Evolutionary conservation across 495 filamentous ascomycete species (phyloP), one percentile per base, ranked within the genome.

Genomic region (Ramalina intermedia): DNA sequence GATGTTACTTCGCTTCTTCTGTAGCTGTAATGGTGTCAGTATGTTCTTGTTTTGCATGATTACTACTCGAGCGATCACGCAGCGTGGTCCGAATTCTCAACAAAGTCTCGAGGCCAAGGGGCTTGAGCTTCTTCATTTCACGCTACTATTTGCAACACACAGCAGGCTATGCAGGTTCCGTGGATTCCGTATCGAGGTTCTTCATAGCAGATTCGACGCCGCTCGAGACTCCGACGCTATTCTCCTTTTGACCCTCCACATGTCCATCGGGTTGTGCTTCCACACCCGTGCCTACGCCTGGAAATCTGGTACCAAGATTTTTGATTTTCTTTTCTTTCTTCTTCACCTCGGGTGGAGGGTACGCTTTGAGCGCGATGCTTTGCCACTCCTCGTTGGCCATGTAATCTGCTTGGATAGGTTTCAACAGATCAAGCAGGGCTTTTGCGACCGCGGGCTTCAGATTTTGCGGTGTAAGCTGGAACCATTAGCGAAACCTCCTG

Each of bases 391-490:
- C 56, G 0, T 75, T 81, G 3, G 71, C 74, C 49, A 84, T 66
- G 66, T 74, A 96, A 16, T 76, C 80, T 4, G 61, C 72, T 49
- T 80, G 78, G 46, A 96, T 89, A 1, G 90, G 85, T 4, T 69
- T 75, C 47, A 94, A 70, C 16, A 96, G 70, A 12, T 70, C 63
- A 50, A 75, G 75, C n/a, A 96, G 71, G 20, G 74, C 85, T 4
- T 70, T 68, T 20, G 80, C 69, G 5, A 89, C 75, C 33, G 81
- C 87, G 29, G 79, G 72, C 66, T 96, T 96, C 20, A 96, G 71
- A 7, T 82, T 62, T 69, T 93, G 85, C 0, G 90, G 90, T 11
- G 80, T 84, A 46, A 96, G 72, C 83, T 91, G 47, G 17, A 43
- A 39, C 20, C 17, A 24, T 47, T 21, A 55, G 39, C 27, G 20